Conservation (phyloP, 179 eudicot genomes). For the Sideroxylon spinosum region DNA sequence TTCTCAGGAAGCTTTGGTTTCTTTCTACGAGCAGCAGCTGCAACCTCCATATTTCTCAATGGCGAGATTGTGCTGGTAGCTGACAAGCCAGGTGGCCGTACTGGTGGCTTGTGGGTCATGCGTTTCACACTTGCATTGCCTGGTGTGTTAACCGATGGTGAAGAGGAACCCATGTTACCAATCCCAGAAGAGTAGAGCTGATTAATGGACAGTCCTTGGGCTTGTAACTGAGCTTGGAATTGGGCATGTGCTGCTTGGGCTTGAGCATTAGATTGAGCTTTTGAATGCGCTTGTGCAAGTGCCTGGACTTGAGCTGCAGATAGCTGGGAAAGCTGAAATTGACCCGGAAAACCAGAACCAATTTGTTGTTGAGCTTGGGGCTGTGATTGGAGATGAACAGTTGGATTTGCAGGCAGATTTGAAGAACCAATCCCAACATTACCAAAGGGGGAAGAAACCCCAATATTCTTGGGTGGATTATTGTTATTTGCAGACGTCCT, state of each 20-base stretch:
- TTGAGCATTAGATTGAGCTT: conserved; percentile 36
- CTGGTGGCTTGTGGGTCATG: conserved; percentile 60
- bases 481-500: conserved; percentile 40
- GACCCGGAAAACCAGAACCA: conserved; percentile 51
- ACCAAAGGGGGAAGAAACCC: conserved; percentile 54
- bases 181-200: conserved; percentile 47
- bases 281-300: conserved; percentile 38
- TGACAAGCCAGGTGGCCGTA: conserved; percentile 54
- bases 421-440: conserved; percentile 48
- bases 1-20: conserved; percentile 83
- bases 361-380: conserved; percentile 42
- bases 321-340: conserved; percentile 54
- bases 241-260: conserved; percentile 34
- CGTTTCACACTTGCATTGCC: conserved; percentile 47
- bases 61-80: conserved; percentile 47
- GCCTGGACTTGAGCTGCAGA: conserved; percentile 50
- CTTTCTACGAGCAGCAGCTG: conserved; percentile 74
- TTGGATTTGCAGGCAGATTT: conserved; percentile 47
- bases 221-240: conserved; percentile 48
- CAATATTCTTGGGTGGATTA: conserved; percentile 45
- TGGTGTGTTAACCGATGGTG: conserved; percentile 43
- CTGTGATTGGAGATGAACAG: conserved; percentile 34
- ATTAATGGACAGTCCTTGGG: conserved; percentile 46
- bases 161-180: conserved; percentile 39
- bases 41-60: conserved; percentile 65